A percentile compares a stretch with the other conserved stretches of the same genome.
These are phyloP conservation scores for Micractinium sp. DNA, from an alignment of 139 green algal genomes.

Conservation along the genomic window DNA sequence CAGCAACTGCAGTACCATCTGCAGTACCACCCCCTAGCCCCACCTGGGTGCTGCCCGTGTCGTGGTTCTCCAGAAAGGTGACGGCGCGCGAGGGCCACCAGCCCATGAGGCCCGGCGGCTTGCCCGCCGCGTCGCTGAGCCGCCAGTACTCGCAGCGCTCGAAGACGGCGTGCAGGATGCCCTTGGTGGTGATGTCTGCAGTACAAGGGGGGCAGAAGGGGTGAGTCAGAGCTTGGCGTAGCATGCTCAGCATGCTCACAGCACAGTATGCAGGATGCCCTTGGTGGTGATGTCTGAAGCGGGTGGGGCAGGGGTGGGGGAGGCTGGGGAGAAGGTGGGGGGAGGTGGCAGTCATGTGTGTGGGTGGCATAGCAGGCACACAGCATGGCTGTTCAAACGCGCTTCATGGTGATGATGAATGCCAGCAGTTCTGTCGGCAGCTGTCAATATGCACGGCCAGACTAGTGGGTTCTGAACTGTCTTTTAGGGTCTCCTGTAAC, in stretches of 20 bases:
- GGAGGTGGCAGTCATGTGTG: too few relatives aligned
- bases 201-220: not conserved
- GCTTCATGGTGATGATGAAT: too few relatives aligned
- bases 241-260: not conserved
- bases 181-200: conserved; percentile 96
- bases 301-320: too few relatives aligned
- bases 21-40: too few relatives aligned
- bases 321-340: too few relatives aligned
- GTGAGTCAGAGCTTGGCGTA: not conserved
- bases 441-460: too few relatives aligned
- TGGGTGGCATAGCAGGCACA: too few relatives aligned
- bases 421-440: too few relatives aligned
- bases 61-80: conserved; percentile 98
- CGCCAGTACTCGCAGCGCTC: conserved; percentile 93
- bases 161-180: conserved; percentile 77
- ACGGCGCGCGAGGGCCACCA: conserved; percentile 92
- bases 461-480: too few relatives aligned
- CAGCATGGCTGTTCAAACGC: too few relatives aligned
- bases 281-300: conserved; percentile 96
- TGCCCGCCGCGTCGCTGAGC: conserved; percentile 80
- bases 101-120: conserved; percentile 84
- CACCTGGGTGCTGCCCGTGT: conserved; percentile 74
- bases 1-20: not conserved
- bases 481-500: too few relatives aligned
- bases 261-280: conserved; percentile 74